These are phyloP conservation scores for Sugiyamaella mastotermitis DNA, from an alignment of 805 yeast species.

Conservation along the genomic window DNA sequence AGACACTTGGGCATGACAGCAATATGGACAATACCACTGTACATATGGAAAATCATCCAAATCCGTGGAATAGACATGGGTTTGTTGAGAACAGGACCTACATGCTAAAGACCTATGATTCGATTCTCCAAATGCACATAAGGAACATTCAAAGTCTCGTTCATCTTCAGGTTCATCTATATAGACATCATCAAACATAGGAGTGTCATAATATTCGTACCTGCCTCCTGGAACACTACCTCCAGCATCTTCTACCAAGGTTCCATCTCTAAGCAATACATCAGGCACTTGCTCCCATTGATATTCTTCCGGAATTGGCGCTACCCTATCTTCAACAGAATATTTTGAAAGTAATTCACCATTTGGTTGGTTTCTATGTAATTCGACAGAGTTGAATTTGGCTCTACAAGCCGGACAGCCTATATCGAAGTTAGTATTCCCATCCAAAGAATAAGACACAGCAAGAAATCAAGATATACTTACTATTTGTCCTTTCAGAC, in stretches of 20 bases:
- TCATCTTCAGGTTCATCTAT: not conserved
- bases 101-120: constrained; percentile 27
- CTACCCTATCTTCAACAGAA: constrained; percentile 14
- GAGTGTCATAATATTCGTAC: not conserved
- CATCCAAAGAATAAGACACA: too few species aligned
- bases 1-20: constrained; percentile 1
- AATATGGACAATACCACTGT: constrained; percentile 29
- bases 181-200: not conserved
- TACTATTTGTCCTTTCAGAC: constrained; percentile 46
- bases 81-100: constrained; percentile 28
- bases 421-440: constrained; percentile 6
- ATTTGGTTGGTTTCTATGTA: constrained; percentile 6
- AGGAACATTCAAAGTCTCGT: constrained; percentile 16
- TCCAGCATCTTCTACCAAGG: not conserved
- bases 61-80: constrained; percentile 28
- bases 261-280: not conserved
- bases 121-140: constrained; percentile 25
- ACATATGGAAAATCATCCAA: constrained; percentile 26
- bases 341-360: not conserved
- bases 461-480: constrained; percentile 7
- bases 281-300: constrained; percentile 3
- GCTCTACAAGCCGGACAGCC: constrained; percentile 58
- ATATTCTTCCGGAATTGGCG: constrained; percentile 8
- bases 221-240: not conserved
- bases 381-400: constrained; percentile 27